Base-by-base conservation (phyloP, 495 filamentous ascomycete genomes). In the Annulohypoxylon maeteangense region DNA sequence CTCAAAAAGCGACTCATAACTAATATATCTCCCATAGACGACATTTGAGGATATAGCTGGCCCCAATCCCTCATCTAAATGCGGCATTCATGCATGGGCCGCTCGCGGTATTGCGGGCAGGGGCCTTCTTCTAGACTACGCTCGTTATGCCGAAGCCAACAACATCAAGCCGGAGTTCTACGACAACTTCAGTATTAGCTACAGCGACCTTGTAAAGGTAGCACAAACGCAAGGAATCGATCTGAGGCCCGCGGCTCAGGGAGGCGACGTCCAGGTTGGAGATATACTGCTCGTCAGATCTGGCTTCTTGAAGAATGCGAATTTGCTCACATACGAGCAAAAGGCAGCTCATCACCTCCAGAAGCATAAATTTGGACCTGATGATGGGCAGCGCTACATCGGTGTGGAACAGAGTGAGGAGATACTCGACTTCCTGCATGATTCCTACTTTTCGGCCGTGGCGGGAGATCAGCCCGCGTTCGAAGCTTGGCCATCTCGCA, bases 251-350 rank as follows among this genome's bases (percentile, higher is more conserved):
- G 89, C 59, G 88, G 82, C 27, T 76, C 84, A 89, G 68, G 88
- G 88, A 16, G 88, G 88, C 8, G 86, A 89, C 67, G 84, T 92
- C 74, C 82, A 85, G 51, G 74, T 87, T 23, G 80, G 79, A 0
- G 90, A 92, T 62, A 86, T 92, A 45, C 80, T 92, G 4, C 81
- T 92, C 23, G 74, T 92, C 42, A 84, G 90, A 42, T 86, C 81
- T 4, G 89, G 90, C 2, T 92, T 87, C 69, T 79, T 87, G 48
- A 81, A 87, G 55, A 75, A 81, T 11, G 25, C 84, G 83, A 59
- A 78, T 83, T 42, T 67, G 69, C 12, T 83, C 75, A 65, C 31
- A 75, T 2, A 83, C 80, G 8, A 70, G 80, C 25, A 81, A 86
- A 69, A 32, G 71, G 81, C 79, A 81, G 44, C 60, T 10, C 29